Base-by-base conservation (phyloP, 768 basidiomycete genomes). In the Rossbeevera mucosa region DNA sequence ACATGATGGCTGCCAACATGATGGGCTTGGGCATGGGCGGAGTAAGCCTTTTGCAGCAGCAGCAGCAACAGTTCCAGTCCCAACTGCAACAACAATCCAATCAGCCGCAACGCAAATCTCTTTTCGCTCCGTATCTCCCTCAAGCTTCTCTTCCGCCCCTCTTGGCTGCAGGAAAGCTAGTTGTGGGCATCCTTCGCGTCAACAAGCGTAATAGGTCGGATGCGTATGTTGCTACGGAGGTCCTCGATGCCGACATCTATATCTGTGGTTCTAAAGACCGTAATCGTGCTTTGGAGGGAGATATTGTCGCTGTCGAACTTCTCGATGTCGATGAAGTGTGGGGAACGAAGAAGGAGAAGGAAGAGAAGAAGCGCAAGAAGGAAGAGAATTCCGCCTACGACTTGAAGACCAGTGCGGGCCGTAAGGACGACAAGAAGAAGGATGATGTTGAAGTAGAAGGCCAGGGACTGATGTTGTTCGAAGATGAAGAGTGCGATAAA, bases 351-450 rank as follows among this genome's bases (percentile, higher is more conserved):
- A 99, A 99, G 74, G 96, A 99, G 75, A 99, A 99, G 74, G 96
- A 98, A 70, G 96, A 98, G 76, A 99, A 99, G 86, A 98, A 99
- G 77, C 81, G 95, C 65, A 98, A 98, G 76, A 99, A 99, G 81
- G 96, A 98, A 74, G 96, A 98, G 74, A 96, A 94, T 66, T 86
- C 93, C 25, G 91, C 94, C 0, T 97, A 94, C 69, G 95, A 98
- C 64, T 66, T 86, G 50, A 91, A 86, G 69, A 77, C 83, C 6
- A 76, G 73, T 40, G 80, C 76, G 30, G 87, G 85, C 53, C 82
- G 91, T 61, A 94, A 91, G 73, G 91, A 94, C 64, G 95, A 98
- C 76, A 99, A 99, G 84, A 98, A 98, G 81, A 97, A 97, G 75
- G 96, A 99, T 63, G 96, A 98, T 64, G 95, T 99, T 26, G 96